Percentiles rank a stretch among this genome's conserved stretches.
These are phyloP conservation scores for Abortiporus biennis DNA, from an alignment of 1,284 basidiomycete genomes.

Conservation along the genomic window DNA sequence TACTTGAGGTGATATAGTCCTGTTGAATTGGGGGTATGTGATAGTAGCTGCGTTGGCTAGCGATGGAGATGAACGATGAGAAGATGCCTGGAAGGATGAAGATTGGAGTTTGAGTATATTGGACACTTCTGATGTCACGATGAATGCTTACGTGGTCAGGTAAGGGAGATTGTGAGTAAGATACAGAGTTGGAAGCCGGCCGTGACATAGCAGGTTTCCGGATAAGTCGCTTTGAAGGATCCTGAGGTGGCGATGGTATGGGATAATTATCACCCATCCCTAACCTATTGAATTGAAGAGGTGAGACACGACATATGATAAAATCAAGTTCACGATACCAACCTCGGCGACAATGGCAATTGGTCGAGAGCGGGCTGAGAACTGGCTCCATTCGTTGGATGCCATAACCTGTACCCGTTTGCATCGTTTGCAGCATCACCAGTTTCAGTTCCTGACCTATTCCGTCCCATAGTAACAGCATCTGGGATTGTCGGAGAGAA, in stretches of 20 bases:
- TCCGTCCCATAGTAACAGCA: constrained; percentile 17
- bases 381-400: constrained; percentile 13
- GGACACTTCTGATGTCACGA: no score
- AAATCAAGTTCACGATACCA: no score
- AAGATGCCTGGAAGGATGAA: constrained; percentile 16
- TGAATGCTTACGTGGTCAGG: constrained; percentile 36
- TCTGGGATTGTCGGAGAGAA: constrained; percentile 20
- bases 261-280: no score
- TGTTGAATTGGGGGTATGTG: constrained; percentile 37
- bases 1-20: constrained; percentile 27
- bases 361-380: no score
- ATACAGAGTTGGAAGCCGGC: constrained; percentile 33
- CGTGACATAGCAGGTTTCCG: constrained; percentile 32
- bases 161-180: constrained; percentile 30
- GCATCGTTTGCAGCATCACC: not conserved
- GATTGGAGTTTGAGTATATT: no score
- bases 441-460: constrained; percentile 17
- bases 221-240: constrained; percentile 22
- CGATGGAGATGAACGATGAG: constrained; percentile 27
- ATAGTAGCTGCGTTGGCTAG: constrained; percentile 21
- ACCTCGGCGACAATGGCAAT: no score
- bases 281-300: no score
- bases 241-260: constrained; percentile 19
- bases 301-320: no score
- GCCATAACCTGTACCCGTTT: constrained; percentile 20